Base-by-base conservation (phyloP, 768 basidiomycete genomes). In the Chiua virens region DNA sequence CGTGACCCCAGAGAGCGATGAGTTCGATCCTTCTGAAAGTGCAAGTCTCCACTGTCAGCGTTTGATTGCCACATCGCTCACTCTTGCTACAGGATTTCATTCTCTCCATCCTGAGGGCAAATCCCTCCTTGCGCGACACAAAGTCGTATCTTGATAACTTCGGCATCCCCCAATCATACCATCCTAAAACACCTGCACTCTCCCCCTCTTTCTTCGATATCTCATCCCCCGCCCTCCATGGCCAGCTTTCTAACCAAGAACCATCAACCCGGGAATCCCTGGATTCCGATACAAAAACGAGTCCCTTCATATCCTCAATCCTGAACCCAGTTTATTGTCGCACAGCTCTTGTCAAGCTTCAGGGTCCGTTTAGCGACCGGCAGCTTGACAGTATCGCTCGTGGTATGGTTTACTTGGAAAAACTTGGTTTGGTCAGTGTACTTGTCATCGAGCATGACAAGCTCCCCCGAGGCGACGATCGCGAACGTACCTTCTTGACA, bases 271-370 rank as follows among this genome's bases (percentile, higher is more conserved):
- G 64, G 49, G 57, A 65, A 61, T 60, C 76, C 64, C 50, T 58
- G 28, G 72, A 69, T 42, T 35, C 50, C 25, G 66, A 69, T 32
- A 62, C 72, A 9, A 75, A 76, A 55, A 42, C 69, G 2, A 83
- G 73, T 52, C 80, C 78, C 8, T 75, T 87, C 58, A 71, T 88
- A 53, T 78, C 82, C 7, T 85, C 86, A n/a, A 86, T 89, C 58
- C 76, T 95, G n/a, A 77, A 94, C 62, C 95, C 95, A 7, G 81
- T 90, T 47, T 75, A 83, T 50, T 80, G 85, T 39, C 87, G 92
- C 46, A 96, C 97, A 1, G 93, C 95, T 5, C 83, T 99, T 15
- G 95, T 99, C 60, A 98, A 98, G 72, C 75, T 98, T 3, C 97
- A 98, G 68, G 93, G 95, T 10, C 97, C 97, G 3, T 98, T 98